phyloP scores from a whole-genome alignment of 768 basidiomycete genomes.

The Kondoa subrosea region DNA sequence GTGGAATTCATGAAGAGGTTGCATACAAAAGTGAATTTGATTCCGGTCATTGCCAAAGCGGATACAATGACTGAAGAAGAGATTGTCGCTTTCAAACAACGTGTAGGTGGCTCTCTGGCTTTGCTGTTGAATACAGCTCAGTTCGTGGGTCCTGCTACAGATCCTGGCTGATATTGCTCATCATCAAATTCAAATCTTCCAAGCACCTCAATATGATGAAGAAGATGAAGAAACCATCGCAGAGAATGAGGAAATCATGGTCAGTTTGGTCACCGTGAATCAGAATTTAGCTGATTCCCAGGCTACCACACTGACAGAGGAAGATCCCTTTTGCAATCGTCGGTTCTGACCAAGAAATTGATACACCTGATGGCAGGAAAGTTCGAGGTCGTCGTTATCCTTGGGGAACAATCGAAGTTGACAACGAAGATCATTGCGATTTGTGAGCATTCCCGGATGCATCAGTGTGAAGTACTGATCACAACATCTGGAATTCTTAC shows the following conservation, averaged over 20 bases:
- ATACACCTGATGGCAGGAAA: slow-evolving; percentile 68
- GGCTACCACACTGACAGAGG: slow-evolving; percentile 37
- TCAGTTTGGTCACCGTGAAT: slow-evolving; percentile 23
- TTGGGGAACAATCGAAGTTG: slow-evolving; percentile 98
- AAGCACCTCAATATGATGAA: slow-evolving; percentile 90
- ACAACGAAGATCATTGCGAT: slow-evolving; percentile 98
- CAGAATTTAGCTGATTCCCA: neutral
- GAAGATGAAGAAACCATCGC: slow-evolving; percentile 97
- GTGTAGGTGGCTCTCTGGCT: slow-evolving; percentile 41
- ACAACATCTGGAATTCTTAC: neutral
- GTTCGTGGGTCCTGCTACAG: slow-evolving; percentile 9
- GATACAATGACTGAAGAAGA: slow-evolving; percentile 97
- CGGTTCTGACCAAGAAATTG: slow-evolving; percentile 70
- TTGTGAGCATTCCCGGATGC: slow-evolving; percentile 37
- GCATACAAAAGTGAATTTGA: slow-evolving; percentile 93
- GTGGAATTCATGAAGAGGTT: slow-evolving; percentile 97
- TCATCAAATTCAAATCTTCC: slow-evolving; percentile 95
- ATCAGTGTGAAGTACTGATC: neutral
- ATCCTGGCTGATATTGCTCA: slow-evolving; percentile 69
- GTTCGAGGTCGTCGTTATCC: slow-evolving; percentile 92
- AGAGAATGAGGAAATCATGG: slow-evolving; percentile 81
- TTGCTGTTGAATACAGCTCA: neutral
- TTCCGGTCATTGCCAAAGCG: slow-evolving; percentile 94
- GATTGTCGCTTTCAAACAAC: slow-evolving; percentile 74
- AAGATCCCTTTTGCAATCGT: slow-evolving; percentile 98